A percentile compares a stretch with the other conserved stretches of the same genome.
Conservation (phyloP, 352 stramenopile species). For the Globisporangium orthogonon region DNA sequence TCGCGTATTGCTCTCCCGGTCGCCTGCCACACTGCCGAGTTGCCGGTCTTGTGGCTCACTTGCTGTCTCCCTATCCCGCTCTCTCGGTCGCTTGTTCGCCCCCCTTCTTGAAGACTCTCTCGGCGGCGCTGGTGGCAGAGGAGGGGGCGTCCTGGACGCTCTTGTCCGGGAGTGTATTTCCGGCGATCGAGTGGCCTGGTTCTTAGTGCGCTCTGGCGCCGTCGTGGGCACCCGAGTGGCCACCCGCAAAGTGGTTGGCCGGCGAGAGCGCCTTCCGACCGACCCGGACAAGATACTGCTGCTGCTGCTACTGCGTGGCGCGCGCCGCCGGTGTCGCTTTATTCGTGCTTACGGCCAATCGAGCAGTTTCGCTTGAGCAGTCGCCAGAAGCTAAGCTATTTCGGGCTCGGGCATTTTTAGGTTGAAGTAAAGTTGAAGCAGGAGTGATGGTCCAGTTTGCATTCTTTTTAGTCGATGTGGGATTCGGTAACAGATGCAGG, state of each 20-base stretch:
- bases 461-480: not conserved
- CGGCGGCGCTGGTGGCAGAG: too few species aligned
- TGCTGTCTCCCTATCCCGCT: not conserved
- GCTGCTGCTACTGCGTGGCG: not conserved
- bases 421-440: slow-evolving; percentile 6
- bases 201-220: not conserved
- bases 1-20: not conserved
- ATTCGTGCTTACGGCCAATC: too few species aligned
- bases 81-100: not conserved
- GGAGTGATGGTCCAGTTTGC: slow-evolving; percentile 14
- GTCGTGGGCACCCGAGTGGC: not conserved
- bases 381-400: not conserved
- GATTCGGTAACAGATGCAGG: not conserved
- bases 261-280: too few species aligned
- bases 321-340: not conserved
- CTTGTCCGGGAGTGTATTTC: not conserved
- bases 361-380: not conserved
- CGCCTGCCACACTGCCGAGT: not conserved
- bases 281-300: not conserved
- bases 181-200: not conserved
- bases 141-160: slow-evolving; percentile 1
- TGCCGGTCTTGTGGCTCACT: not conserved
- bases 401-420: not conserved
- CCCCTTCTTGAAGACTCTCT: not conserved
- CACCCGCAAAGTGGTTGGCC: not conserved